Percentiles rank a stretch among this genome's conserved stretches.
Conservation (phyloP, 495 filamentous ascomycete species). For the Penicillium herquei region DNA sequence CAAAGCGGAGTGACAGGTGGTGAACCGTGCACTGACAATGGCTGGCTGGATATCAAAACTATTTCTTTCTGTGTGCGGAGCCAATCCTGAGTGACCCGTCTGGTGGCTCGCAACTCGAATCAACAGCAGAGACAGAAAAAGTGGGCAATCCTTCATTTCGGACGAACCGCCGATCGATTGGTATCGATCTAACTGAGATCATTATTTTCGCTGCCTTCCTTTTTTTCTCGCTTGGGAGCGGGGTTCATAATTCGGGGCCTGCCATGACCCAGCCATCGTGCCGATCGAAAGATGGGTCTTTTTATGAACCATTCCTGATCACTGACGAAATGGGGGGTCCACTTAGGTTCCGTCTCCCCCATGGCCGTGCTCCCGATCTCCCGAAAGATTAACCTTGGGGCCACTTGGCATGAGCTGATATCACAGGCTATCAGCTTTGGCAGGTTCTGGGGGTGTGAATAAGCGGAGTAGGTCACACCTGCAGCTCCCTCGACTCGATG, state of each 20-base stretch:
- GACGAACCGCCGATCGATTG: conserved; percentile 21
- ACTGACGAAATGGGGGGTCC: conserved; percentile 15
- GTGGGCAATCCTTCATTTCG: conserved; percentile 2
- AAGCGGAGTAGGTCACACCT: neutral
- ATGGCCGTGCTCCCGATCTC: conserved; percentile 12
- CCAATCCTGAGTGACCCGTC: neutral
- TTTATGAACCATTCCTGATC: conserved; percentile 15
- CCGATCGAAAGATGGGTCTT: conserved; percentile 10
- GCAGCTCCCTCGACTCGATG: neutral
- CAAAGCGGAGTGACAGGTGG: neutral
- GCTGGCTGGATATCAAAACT: conserved; percentile 15
- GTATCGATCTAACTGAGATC: neutral
- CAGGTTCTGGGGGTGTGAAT: neutral
- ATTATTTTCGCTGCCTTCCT: neutral
- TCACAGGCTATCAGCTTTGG: neutral
- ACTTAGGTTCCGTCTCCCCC: conserved; percentile 8
- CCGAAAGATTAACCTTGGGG: conserved; percentile 1
- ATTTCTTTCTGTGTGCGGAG: neutral
- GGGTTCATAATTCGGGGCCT: conserved; percentile 6
- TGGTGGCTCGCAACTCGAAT: neutral
- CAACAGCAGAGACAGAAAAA: neutral
- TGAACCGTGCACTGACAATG: conserved; percentile 12
- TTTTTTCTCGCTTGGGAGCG: conserved; percentile 5
- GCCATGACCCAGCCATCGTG: conserved; percentile 8
- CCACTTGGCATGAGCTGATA: neutral